Percentiles rank a stretch among this genome's conserved stretches.
phyloP scores from a whole-genome alignment of 2,329 filamentous ascomycete species.

The Dothiorella sarmentorum region DNA sequence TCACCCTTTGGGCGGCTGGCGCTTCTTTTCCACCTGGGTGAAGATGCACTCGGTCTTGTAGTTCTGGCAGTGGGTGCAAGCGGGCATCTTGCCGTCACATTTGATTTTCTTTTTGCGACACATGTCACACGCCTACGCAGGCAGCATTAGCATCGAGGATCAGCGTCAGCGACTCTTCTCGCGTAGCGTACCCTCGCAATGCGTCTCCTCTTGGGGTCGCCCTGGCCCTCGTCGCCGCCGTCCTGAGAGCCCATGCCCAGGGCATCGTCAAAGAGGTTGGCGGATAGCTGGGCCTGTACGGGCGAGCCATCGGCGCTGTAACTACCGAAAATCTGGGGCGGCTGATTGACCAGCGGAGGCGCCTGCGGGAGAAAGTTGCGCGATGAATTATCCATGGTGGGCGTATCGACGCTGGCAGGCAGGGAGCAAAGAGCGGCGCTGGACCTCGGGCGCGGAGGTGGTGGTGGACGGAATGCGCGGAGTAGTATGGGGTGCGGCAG shows the following conservation, averaged over 20 bases:
- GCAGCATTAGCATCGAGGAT: neutral
- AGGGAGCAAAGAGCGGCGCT: neutral
- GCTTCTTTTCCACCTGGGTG: conserved; percentile 98
- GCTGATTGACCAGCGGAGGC: conserved; percentile 38
- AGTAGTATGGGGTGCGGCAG: conserved; percentile 18
- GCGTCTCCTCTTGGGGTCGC: conserved; percentile 80
- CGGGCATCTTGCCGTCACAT: conserved; percentile 92
- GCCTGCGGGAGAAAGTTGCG: conserved; percentile 27
- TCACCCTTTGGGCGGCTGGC: conserved; percentile 93
- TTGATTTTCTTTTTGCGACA: conserved; percentile 96
- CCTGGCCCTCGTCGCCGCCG: conserved; percentile 45
- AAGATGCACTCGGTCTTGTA: conserved; percentile 98
- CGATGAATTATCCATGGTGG: conserved; percentile 31
- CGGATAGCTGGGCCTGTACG: conserved; percentile 29
- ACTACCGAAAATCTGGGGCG: conserved; percentile 40
- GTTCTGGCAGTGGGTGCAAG: conserved; percentile 93
- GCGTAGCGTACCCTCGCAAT: conserved; percentile 71
- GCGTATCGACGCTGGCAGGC: neutral
- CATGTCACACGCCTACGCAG: conserved; percentile 82
- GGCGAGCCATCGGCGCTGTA: conserved; percentile 36
- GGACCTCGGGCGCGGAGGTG: conserved; percentile 9
- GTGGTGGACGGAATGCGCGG: conserved; percentile 16
- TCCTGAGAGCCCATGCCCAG: conserved; percentile 30
- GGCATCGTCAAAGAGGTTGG: conserved; percentile 42
- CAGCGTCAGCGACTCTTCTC: conserved; percentile 10